Percentiles rank a stretch among this genome's conserved stretches.
phyloP scores from a whole-genome alignment of 441 rosid species.

The Gossypium armourianum region DNA sequence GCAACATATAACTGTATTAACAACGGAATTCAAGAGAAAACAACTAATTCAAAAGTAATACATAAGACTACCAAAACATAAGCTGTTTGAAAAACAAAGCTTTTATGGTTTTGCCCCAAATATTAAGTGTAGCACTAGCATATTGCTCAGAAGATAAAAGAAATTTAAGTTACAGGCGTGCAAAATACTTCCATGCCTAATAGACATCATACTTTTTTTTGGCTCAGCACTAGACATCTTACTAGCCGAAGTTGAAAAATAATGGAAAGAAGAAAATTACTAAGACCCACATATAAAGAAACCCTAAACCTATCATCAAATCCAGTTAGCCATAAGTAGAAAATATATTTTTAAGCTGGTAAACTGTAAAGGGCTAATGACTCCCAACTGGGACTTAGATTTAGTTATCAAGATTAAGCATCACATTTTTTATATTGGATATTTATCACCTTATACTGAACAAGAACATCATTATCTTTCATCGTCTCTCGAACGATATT shows the following conservation, averaged over 20 bases:
- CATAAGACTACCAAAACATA: neutral
- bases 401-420: neutral
- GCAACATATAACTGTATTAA: conserved; percentile 27
- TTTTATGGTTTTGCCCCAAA: neutral
- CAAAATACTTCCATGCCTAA: neutral
- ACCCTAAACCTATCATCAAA: neutral
- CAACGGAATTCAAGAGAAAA: conserved; percentile 3
- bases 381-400: neutral
- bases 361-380: neutral
- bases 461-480: conserved; percentile 99
- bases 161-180: neutral
- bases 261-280: neutral
- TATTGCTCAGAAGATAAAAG: neutral
- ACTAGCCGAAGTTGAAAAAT: neutral
- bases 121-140: neutral
- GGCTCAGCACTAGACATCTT: neutral
- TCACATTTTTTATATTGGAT: neutral
- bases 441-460: conserved; percentile 75
- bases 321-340: neutral
- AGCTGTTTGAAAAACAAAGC: neutral
- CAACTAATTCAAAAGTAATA: neutral
- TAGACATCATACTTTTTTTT: neutral
- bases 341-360: neutral
- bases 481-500: conserved; percentile 96
- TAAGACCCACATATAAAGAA: neutral